Conservation (phyloP, 1,139 yeast genomes). For the Debaryomyces coudertii region DNA sequence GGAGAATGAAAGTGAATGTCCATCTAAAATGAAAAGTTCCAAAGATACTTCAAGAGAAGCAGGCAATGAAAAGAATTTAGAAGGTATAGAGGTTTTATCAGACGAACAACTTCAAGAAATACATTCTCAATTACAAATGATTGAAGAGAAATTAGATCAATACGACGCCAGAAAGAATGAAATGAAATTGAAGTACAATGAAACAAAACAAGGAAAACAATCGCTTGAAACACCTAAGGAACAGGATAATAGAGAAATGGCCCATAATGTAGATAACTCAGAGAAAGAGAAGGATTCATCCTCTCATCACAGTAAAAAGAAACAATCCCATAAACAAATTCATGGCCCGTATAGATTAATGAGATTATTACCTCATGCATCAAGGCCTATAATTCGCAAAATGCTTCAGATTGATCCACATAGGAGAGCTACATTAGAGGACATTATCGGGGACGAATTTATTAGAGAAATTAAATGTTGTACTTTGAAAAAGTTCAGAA, state of each 20-base stretch:
- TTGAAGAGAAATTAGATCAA: constrained; percentile 43
- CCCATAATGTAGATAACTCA: constrained; percentile 1
- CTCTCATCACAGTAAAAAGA: constrained; percentile 24
- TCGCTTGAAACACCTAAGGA: not conserved
- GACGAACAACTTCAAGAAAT: constrained; percentile 41
- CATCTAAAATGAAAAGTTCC: not conserved
- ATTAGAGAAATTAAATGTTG: constrained; percentile 58
- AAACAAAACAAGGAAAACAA: constrained; percentile 17
- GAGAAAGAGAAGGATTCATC: constrained; percentile 9
- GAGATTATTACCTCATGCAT: constrained; percentile 83
- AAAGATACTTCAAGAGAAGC: constrained; percentile 10
- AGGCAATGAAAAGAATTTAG: constrained; percentile 13
- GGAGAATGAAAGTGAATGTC: constrained; percentile 7
- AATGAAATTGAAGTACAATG: constrained; percentile 37
- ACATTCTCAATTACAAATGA: constrained; percentile 36
- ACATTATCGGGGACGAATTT: constrained; percentile 74
- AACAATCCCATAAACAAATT: constrained; percentile 43
- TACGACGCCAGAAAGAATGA: constrained; percentile 41
- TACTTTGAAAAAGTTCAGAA: constrained; percentile 34
- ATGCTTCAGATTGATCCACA: constrained; percentile 75
- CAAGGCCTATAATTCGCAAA: constrained; percentile 73
- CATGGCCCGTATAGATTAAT: constrained; percentile 88
- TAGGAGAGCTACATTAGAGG: constrained; percentile 69
- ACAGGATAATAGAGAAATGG: not conserved
- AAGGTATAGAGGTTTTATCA: constrained; percentile 30